Percentiles rank a stretch among this genome's conserved stretches.
phyloP scores from a whole-genome alignment of 768 basidiomycete species.

The Terana coerulea region DNA sequence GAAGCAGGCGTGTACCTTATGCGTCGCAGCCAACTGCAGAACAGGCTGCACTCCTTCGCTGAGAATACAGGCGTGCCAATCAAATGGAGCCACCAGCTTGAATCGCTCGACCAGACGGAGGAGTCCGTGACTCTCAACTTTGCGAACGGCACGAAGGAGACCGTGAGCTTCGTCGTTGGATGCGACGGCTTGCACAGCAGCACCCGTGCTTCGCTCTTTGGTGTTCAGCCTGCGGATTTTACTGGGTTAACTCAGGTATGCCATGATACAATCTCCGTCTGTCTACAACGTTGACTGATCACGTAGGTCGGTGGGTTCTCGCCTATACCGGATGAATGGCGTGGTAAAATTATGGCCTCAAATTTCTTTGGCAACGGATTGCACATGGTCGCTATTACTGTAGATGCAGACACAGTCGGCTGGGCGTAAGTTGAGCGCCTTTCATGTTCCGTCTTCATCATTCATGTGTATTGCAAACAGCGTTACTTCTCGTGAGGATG shows the following conservation, averaged over 20 bases:
- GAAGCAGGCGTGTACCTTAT: neutral
- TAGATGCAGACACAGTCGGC: slow-evolving; percentile 23
- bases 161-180: slow-evolving; percentile 38
- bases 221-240: slow-evolving; percentile 2
- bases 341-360: slow-evolving; percentile 20
- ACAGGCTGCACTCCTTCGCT: slow-evolving; percentile 21
- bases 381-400: slow-evolving; percentile 35
- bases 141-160: slow-evolving; percentile 32
- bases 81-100: slow-evolving; percentile 31
- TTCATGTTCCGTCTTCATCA: neutral
- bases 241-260: slow-evolving; percentile 6
- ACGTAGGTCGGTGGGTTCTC: neutral
- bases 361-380: slow-evolving; percentile 34
- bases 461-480: slow-evolving; percentile 19
- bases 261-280: neutral
- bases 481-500: slow-evolving; percentile 32
- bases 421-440: neutral
- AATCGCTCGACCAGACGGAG: slow-evolving; percentile 27
- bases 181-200: slow-evolving; percentile 44
- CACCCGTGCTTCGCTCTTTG: slow-evolving; percentile 25
- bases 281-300: neutral
- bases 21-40: neutral
- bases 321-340: slow-evolving; percentile 3
- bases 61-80: slow-evolving; percentile 30
- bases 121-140: slow-evolving; percentile 31